Base-by-base conservation (phyloP, 352 stramenopile genomes). In the Phytopythium boreale region DNA sequence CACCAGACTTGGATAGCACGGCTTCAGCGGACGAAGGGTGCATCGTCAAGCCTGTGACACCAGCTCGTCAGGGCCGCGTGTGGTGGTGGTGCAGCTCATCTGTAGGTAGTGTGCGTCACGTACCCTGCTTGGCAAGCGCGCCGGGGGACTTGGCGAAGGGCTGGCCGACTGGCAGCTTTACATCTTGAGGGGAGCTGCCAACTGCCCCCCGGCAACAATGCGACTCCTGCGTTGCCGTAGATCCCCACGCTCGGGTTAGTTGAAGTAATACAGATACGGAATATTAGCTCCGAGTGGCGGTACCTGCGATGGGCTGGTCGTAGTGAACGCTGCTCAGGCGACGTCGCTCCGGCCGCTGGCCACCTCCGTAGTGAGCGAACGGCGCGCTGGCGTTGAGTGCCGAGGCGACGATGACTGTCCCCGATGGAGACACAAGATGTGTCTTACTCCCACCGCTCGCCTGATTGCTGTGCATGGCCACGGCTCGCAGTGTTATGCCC, bases 291-390 rank as follows among this genome's bases (percentile, higher is more conserved):
- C n/a, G 20, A 31, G 8, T 39, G 34, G 14, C 11, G 7, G 49
- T 56, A 84, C 72, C 67, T 52, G 52, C 77, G 46, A 77, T 59
- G 10, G 74, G 62, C 20, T 79, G 73, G 29, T 90, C 82, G 52
- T 87, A 90, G 43, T 87, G 82, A 19, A 88, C 70, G 29, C 74
- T 88, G 49, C 61, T 77, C 44, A 88, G 61, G 0, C 79, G 66
- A 17, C 82, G 65, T 37, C 80, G 72, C 24, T 85, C 77, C 2
- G 71, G 81, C 0, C 77, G 72, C n/a, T 82, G 50, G 7, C 71
- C 65, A 34, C 29, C 72, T 41, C 39, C 31, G 15, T 61, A 62
- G n/a, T 51, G 50, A 22, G 31, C 46, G 56, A 69, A 69, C 19
- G 58, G 31, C 15, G 70, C 37, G 59, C 71, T 78, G 12, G 64